phyloP scores from a whole-genome alignment of 1,139 yeast genomes.

The Suhomyces kunorum region DNA sequence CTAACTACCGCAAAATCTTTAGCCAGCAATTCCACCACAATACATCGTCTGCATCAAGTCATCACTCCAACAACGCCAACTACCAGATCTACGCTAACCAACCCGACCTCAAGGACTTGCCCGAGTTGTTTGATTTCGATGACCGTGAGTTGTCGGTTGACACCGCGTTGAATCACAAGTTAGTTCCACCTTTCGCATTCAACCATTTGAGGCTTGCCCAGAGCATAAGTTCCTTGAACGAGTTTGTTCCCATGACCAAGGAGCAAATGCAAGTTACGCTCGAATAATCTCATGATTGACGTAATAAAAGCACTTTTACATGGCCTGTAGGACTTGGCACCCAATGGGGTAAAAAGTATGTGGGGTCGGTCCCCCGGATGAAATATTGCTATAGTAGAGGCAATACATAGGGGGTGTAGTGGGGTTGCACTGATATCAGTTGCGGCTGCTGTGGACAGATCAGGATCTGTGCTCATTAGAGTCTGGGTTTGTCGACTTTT shows the following conservation, averaged over 20 bases:
- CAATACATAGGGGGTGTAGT: too few relatives aligned
- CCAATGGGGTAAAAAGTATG: background rate
- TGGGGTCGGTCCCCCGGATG: background rate
- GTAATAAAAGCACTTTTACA: conserved; percentile 7
- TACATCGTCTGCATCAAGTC: conserved; percentile 19
- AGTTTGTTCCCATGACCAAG: conserved; percentile 37
- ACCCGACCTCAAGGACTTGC: conserved; percentile 46
- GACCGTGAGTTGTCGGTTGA: conserved; percentile 48
- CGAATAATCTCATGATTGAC: conserved; percentile 24
- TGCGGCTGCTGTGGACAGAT: too few relatives aligned
- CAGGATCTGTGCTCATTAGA: conserved; percentile 22
- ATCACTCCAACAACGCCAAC: conserved; percentile 33
- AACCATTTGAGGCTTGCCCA: conserved; percentile 31
- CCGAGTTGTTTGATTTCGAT: conserved; percentile 52
- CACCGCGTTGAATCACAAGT: conserved; percentile 35
- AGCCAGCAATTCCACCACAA: conserved; percentile 39
- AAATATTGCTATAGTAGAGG: too few relatives aligned
- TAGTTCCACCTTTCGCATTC: conserved; percentile 46
- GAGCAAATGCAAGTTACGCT: conserved; percentile 41
- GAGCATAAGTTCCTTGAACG: conserved; percentile 26
- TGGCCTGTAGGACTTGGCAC: too few relatives aligned
- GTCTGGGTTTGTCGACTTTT: conserved; percentile 36
- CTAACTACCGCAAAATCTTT: conserved; percentile 52
- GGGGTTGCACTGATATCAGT: background rate
- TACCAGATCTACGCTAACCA: conserved; percentile 42